Evolutionary conservation across 1,284 basidiomycete species (phyloP).

Genomic region (Heimioporus punctisporus): DNA sequence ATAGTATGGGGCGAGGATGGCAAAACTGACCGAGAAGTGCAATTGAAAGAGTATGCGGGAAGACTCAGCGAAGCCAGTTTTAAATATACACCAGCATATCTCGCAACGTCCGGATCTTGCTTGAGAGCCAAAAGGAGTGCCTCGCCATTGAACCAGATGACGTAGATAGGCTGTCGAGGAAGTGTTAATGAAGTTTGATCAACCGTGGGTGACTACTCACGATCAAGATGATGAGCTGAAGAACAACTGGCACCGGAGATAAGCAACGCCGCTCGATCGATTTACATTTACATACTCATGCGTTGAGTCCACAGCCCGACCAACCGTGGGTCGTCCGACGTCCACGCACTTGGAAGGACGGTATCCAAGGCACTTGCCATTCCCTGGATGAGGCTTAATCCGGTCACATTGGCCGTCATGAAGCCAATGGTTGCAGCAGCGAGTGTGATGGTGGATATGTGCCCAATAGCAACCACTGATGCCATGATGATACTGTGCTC

Average conservation of each 20-base stretch:
- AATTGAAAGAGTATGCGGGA: constrained; percentile 87
- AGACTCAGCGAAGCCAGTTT: constrained; percentile 81
- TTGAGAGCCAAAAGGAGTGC: constrained; percentile 74
- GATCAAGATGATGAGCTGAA: constrained; percentile 60
- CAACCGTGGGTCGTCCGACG: constrained; percentile 77
- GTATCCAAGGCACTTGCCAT: constrained; percentile 88
- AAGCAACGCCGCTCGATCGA: background rate
- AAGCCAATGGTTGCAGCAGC: constrained; percentile 87
- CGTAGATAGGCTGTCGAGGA: constrained; percentile 56
- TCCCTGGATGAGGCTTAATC: constrained; percentile 81
- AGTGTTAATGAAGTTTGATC: background rate
- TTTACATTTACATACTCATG: constrained; percentile 63
- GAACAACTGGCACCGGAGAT: constrained; percentile 50
- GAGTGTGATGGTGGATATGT: constrained; percentile 81
- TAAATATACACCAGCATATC: constrained; percentile 77
- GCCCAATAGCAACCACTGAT: constrained; percentile 84
- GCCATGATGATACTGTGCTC: constrained; percentile 78
- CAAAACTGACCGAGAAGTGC: constrained; percentile 56
- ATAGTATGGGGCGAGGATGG: too few species aligned
- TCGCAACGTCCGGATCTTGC: constrained; percentile 89
- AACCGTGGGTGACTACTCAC: constrained; percentile 40
- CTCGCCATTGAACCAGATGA: constrained; percentile 86
- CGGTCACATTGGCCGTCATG: constrained; percentile 83
- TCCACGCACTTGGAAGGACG: constrained; percentile 91
- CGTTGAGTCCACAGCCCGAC: constrained; percentile 93